Conservation (phyloP, 768 basidiomycete species). For the Sarcodon sp. region DNA sequence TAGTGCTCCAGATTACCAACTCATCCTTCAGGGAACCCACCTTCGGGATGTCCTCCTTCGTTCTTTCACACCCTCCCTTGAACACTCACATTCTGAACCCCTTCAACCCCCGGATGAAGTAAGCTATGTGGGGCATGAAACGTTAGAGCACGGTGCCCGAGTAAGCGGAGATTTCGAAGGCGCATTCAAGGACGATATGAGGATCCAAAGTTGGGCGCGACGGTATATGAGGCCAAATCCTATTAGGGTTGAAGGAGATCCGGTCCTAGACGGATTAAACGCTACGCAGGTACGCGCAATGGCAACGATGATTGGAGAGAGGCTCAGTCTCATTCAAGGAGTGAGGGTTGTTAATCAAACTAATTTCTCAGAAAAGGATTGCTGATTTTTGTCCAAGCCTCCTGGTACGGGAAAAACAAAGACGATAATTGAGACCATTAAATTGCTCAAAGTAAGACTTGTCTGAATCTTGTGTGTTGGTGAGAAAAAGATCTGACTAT, state of each 20-base stretch:
- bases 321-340: slow-evolving; percentile 76
- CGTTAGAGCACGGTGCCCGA: slow-evolving; percentile 22
- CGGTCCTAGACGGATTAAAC: slow-evolving; percentile 52
- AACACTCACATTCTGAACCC: slow-evolving; percentile 12
- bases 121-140: slow-evolving; percentile 22
- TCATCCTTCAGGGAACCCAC: slow-evolving; percentile 55
- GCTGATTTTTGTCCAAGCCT: slow-evolving; percentile 34
- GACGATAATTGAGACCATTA: slow-evolving; percentile 79
- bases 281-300: slow-evolving; percentile 69
- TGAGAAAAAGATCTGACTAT: slow-evolving; percentile 14
- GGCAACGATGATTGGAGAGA: slow-evolving; percentile 75
- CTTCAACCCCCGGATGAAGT: slow-evolving; percentile 28
- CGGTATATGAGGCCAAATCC: slow-evolving; percentile 52
- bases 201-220: slow-evolving; percentile 72
- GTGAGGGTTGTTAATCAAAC: slow-evolving; percentile 28
- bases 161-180: slow-evolving; percentile 20
- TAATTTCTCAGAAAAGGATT: not conserved
- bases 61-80: slow-evolving; percentile 23
- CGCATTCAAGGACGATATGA: slow-evolving; percentile 57
- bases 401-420: slow-evolving; percentile 91
- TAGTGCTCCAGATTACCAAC: slow-evolving; percentile 6
- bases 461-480: not conserved
- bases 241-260: slow-evolving; percentile 66
- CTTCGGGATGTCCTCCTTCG: slow-evolving; percentile 61
- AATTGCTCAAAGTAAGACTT: slow-evolving; percentile 52